Evolutionary conservation across 2,329 filamentous ascomycete species (phyloP).

Genomic region (Ceratocystis papillata): DNA sequence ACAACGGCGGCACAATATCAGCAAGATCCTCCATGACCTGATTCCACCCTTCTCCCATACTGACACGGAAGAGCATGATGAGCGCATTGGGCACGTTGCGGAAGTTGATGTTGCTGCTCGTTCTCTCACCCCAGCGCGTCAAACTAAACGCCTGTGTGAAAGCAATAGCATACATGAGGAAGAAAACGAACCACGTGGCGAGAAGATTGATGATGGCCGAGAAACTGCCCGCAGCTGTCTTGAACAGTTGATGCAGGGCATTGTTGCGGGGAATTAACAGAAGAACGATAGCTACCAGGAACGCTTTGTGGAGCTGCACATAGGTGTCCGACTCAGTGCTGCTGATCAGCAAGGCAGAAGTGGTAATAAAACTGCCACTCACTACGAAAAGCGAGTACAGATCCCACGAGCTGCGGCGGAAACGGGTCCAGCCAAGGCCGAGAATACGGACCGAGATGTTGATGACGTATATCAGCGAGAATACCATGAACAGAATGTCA

Average conservation of each 20-base stretch:
- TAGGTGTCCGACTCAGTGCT: slow-evolving; percentile 51
- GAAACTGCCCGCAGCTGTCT: slow-evolving; percentile 89
- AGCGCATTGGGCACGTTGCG: slow-evolving; percentile 87
- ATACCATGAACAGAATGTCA: slow-evolving; percentile 65
- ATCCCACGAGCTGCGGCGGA: slow-evolving; percentile 90
- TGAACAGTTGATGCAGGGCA: slow-evolving; percentile 94
- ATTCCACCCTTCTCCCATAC: slow-evolving; percentile 94
- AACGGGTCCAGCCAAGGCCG: slow-evolving; percentile 84
- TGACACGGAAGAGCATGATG: slow-evolving; percentile 86
- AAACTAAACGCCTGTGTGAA: slow-evolving; percentile 92
- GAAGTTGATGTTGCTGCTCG: slow-evolving; percentile 76
- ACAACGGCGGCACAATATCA: slow-evolving; percentile 65
- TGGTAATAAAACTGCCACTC: slow-evolving; percentile 63
- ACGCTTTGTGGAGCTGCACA: slow-evolving; percentile 80
- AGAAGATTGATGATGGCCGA: slow-evolving; percentile 82
- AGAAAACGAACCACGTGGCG: slow-evolving; percentile 94
- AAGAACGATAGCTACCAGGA: slow-evolving; percentile 78
- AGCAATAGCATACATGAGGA: slow-evolving; percentile 91
- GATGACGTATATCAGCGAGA: slow-evolving; percentile 69
- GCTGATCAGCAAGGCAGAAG: slow-evolving; percentile 64
- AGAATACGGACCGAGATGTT: slow-evolving; percentile 78
- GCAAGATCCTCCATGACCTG: slow-evolving; percentile 93
- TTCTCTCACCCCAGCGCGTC: slow-evolving; percentile 68
- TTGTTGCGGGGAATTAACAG: slow-evolving; percentile 93
- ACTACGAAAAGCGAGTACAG: slow-evolving; percentile 75